A percentile compares a stretch with the other conserved stretches of the same genome.
Conservation (phyloP, 805 yeast genomes). For the Nematodospora valgi region DNA sequence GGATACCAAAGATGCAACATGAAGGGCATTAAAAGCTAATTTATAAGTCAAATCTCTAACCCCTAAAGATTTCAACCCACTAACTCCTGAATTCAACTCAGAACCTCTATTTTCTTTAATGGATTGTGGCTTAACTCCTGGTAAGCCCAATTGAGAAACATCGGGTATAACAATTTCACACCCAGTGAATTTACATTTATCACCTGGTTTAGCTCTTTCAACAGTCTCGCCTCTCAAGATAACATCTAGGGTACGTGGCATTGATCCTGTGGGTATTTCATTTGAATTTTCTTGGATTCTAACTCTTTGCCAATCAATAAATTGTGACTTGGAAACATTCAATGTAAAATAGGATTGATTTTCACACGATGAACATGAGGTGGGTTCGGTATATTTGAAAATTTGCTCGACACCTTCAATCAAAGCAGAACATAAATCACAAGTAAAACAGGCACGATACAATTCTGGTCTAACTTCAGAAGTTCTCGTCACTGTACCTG, state of each 20-base stretch:
- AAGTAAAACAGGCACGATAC: constrained; percentile 79
- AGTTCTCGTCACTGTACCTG: constrained; percentile 95
- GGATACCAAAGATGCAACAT: constrained; percentile 64
- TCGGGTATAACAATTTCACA: constrained; percentile 94
- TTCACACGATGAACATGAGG: constrained; percentile 85
- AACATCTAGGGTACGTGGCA: constrained; percentile 96
- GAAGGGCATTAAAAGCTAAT: constrained; percentile 87
- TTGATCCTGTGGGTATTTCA: constrained; percentile 96
- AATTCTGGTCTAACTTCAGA: constrained; percentile 96
- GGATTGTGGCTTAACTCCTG: constrained; percentile 89
- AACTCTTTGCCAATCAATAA: constrained; percentile 95
- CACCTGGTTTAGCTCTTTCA: constrained; percentile 96
- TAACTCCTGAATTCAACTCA: constrained; percentile 85
- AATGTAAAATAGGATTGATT: constrained; percentile 85
- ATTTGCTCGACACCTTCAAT: constrained; percentile 90
- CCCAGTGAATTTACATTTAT: constrained; percentile 89
- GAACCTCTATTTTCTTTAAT: constrained; percentile 81
- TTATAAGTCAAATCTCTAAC: constrained; percentile 91
- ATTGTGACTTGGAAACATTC: constrained; percentile 77
- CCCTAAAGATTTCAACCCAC: constrained; percentile 89
- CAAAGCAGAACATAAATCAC: constrained; percentile 82
- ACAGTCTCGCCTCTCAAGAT: constrained; percentile 91
- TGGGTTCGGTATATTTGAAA: constrained; percentile 92
- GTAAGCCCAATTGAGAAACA: constrained; percentile 87
- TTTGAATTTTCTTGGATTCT: constrained; percentile 94